Evolutionary conservation across 1,284 basidiomycete genomes (phyloP).

Genomic region (Clitocybe nebularis): DNA sequence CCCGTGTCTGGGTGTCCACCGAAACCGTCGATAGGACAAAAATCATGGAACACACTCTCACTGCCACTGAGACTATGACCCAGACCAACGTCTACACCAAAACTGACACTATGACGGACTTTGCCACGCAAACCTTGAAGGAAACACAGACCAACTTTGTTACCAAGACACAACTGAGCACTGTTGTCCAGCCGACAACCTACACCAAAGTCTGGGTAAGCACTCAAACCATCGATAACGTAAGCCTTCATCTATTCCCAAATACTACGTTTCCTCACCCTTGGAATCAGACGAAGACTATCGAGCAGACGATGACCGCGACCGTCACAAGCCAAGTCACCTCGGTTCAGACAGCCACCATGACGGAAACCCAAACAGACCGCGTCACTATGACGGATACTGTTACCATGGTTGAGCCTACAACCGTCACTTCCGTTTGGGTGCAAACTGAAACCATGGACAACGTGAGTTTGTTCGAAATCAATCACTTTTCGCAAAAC

Average conservation of each 20-base stretch:
- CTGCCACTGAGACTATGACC: constrained; percentile 56
- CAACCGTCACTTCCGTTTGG: constrained; percentile 39
- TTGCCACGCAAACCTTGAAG: constrained; percentile 38
- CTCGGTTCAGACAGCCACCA: constrained; percentile 35
- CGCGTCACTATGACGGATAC: constrained; percentile 41
- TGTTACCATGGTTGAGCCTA: constrained; percentile 40
- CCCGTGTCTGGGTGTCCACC: constrained; percentile 60
- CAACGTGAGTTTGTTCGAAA: constrained; percentile 27
- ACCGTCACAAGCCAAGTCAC: constrained; percentile 43
- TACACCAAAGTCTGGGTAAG: constrained; percentile 49
- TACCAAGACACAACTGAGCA: constrained; percentile 40
- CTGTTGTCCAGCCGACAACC: constrained; percentile 50
- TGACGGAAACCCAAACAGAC: constrained; percentile 42
- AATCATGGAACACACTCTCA: constrained; percentile 53
- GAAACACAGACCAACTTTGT: constrained; percentile 40
- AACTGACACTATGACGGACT: constrained; percentile 46
- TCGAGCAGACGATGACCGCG: constrained; percentile 43
- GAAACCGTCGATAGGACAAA: constrained; percentile 57
- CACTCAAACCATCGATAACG: constrained; percentile 59
- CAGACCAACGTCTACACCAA: constrained; percentile 50
- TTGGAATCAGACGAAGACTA: constrained; percentile 44
- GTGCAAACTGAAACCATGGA: constrained; percentile 41
- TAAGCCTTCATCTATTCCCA: constrained; percentile 24
- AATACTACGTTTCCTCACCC: neutral
- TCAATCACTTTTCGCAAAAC: neutral